These are phyloP conservation scores for Dujonia santamariae DNA, from an alignment of 1,139 yeast species.

Conservation along the genomic window DNA sequence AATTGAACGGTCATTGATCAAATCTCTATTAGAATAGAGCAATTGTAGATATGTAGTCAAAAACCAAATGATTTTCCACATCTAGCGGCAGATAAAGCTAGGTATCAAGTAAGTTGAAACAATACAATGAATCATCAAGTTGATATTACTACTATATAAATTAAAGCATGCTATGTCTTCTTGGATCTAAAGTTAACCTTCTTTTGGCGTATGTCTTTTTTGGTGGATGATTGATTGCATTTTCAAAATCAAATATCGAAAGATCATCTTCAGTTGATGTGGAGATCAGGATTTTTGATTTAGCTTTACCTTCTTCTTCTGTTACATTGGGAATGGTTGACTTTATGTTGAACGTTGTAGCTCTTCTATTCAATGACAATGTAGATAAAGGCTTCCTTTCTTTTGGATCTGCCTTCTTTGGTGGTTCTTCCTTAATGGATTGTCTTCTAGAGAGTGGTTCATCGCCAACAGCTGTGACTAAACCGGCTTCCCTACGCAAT, in stretches of 20 bases:
- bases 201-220: slow-evolving; percentile 12
- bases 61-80: too few relatives aligned
- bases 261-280: slow-evolving; percentile 11
- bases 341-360: too few relatives aligned
- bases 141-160: too few relatives aligned
- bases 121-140: too few relatives aligned
- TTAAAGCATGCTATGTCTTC: slow-evolving; percentile 13
- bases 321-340: too few relatives aligned
- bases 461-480: slow-evolving; percentile 53
- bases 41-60: background rate
- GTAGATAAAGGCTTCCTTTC: slow-evolving; percentile 17
- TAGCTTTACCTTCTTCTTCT: slow-evolving; percentile 13
- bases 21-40: too few relatives aligned
- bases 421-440: slow-evolving; percentile 31
- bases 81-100: too few relatives aligned
- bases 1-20: too few relatives aligned
- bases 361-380: too few relatives aligned
- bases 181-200: slow-evolving; percentile 9
- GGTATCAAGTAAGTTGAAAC: too few relatives aligned
- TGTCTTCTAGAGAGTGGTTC: too few relatives aligned
- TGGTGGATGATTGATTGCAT: slow-evolving; percentile 10
- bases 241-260: slow-evolving; percentile 31
- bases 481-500: slow-evolving; percentile 62
- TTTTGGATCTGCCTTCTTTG: background rate
- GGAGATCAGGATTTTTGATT: background rate